These are phyloP conservation scores for Pseudodiploospora longispora DNA, from an alignment of 2,329 filamentous ascomycete genomes.

Conservation along the genomic window DNA sequence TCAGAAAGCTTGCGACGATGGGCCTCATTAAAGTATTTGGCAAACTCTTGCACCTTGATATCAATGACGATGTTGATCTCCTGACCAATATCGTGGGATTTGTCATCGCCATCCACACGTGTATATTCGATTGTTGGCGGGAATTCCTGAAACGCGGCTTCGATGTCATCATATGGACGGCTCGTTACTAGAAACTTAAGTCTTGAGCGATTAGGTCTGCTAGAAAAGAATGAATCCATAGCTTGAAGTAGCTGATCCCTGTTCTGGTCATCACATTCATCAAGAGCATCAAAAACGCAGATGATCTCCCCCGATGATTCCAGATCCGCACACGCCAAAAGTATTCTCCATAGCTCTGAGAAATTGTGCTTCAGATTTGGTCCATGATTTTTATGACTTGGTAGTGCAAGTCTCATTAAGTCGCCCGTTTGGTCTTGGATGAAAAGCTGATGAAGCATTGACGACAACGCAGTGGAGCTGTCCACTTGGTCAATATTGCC, in stretches of 20 bases:
- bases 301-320: conserved; percentile 15
- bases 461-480: conserved; percentile 13
- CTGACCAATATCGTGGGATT: conserved; percentile 16
- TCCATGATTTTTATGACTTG: conserved; percentile 2
- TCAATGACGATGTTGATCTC: conserved; percentile 26
- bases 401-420: background rate
- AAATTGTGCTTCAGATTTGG: conserved; percentile 1
- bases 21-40: conserved; percentile 9
- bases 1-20: conserved; percentile 13
- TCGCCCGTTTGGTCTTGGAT: conserved; percentile 6
- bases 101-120: conserved; percentile 19
- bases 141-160: conserved; percentile 10
- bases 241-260: conserved; percentile 9
- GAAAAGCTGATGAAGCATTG: conserved; percentile 21
- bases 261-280: conserved; percentile 19
- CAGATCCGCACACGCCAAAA: conserved; percentile 4
- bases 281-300: conserved; percentile 23
- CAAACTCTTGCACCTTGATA: conserved; percentile 11
- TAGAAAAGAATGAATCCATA: conserved; percentile 10
- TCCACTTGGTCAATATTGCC: conserved; percentile 14
- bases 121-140: conserved; percentile 10
- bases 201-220: conserved; percentile 1
- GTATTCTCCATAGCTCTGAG: conserved; percentile 6
- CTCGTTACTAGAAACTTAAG: conserved; percentile 26
- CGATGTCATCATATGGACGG: conserved; percentile 19